A percentile compares a stretch with the other conserved stretches of the same genome.
Evolutionary conservation across 2,329 filamentous ascomycete species (phyloP).

Genomic region (Trichoderma citrinoviride): DNA sequence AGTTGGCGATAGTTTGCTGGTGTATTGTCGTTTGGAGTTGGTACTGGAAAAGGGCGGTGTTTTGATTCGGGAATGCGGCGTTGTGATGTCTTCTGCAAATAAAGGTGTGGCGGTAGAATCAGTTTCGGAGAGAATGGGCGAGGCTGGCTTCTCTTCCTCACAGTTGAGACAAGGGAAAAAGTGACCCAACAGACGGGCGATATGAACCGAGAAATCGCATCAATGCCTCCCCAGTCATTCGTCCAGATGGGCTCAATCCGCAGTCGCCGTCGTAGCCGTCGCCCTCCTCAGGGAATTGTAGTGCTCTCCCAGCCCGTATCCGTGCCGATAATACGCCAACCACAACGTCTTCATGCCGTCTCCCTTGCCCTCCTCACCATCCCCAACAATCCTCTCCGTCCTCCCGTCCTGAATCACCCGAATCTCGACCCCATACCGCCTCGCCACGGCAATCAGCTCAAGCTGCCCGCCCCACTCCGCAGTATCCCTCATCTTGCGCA

Average conservation of each 20-base stretch:
- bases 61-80: background rate
- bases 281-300: constrained; percentile 79
- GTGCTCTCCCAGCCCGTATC: constrained; percentile 92
- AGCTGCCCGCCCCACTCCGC: constrained; percentile 96
- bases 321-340: constrained; percentile 93
- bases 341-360: constrained; percentile 62
- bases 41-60: no score
- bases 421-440: constrained; percentile 75
- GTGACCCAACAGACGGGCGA: background rate
- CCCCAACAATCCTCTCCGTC: constrained; percentile 66
- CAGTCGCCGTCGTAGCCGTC: constrained; percentile 22
- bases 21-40: no score
- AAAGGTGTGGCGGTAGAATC: background rate
- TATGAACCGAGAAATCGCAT: background rate
- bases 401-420: constrained; percentile 81
- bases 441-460: constrained; percentile 81
- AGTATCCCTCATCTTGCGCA: constrained; percentile 75
- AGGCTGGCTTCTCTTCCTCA: background rate
- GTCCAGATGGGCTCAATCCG: constrained; percentile 13
- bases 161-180: background rate
- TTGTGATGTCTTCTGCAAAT: background rate
- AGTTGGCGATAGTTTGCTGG: constrained; percentile 18
- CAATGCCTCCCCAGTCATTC: background rate
- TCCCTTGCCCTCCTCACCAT: constrained; percentile 45
- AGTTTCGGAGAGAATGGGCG: background rate